Base-by-base conservation (phyloP, 345 rosid genomes). In the Brassica nigra region DNA sequence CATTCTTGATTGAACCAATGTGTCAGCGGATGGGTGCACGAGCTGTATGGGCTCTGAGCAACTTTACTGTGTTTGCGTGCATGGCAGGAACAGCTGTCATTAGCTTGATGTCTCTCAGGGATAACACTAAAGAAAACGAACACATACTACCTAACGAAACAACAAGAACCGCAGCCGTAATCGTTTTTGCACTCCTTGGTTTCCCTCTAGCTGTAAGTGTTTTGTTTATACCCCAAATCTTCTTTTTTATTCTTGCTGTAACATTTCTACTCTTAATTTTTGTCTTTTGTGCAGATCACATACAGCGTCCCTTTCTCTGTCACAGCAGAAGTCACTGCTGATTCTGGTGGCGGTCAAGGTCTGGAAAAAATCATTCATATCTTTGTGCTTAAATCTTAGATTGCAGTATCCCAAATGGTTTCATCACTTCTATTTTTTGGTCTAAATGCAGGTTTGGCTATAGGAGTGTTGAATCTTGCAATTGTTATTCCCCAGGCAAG, bases 291-390 rank as follows among this genome's bases (percentile, higher is more conserved):
- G 90, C 89, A 95, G 98, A 91, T 95, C 72, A 93, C 93, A 39
- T 93, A 88, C 69, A 93, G 97, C 70, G 98, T 95, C 62, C 98
- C 98, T 33, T 95, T 91, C 86, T 90, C 99, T 31, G 88, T 93
- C 81, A 95, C 99, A 34, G 94, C 98, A 57, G 97, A 95, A 82
- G 83, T 95, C 84, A 89, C 97, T 75, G 97, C 97, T 84, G 97
- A 90, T 76, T 92, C 99, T 1, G 97, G 97, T 6, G 97, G 99
- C 18, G 97, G 98, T 66, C 97, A 92, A 89, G 99, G 97, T 93
- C 68, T 74, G 85, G 10, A n/a, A 64, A 52, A 27, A 37, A 63
- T 82, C 16, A 61, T 33, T 58, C 62, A 39, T 18, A 63, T 23
- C 15, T 66, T 59, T 71, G 3, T 12, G 7, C 16, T 20, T 62